phyloP scores from a whole-genome alignment of 768 basidiomycete species.

The Tulasnella sp. region DNA sequence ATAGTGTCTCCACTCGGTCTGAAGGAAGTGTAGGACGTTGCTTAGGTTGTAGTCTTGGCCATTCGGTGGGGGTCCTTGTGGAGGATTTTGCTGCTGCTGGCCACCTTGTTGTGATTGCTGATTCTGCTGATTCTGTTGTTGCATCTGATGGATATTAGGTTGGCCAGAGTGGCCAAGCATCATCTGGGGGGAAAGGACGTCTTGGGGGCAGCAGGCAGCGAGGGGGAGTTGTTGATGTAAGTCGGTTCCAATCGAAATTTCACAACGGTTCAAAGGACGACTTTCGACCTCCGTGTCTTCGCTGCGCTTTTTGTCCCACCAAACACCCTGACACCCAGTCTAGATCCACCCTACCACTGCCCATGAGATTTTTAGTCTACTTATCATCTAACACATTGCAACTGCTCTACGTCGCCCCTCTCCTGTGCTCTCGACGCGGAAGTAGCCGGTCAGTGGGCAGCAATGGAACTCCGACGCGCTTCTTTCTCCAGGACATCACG shows the following conservation, averaged over 20 bases:
- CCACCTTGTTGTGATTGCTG: conserved; percentile 46
- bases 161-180: conserved; percentile 76
- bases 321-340: not conserved
- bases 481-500: not conserved
- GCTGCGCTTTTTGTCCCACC: conserved; percentile 6
- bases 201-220: conserved; percentile 3
- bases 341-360: not conserved
- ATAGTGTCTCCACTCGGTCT: conserved; percentile 97
- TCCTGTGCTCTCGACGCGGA: not conserved
- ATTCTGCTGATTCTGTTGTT: conserved; percentile 56
- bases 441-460: not conserved
- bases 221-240: conserved; percentile 23
- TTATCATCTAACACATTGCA: not conserved
- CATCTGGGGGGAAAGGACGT: conserved; percentile 54
- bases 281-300: conserved; percentile 30
- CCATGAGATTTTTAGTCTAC: not conserved
- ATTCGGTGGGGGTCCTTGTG: conserved; percentile 78
- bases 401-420: not conserved
- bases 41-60: conserved; percentile 93
- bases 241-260: conserved; percentile 18
- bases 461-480: not conserved
- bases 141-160: conserved; percentile 51
- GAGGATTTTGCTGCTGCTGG: conserved; percentile 47
- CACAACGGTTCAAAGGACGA: conserved; percentile 22
- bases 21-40: conserved; percentile 93